Conservation (phyloP, 495 filamentous ascomycete species). For the Penicillium desertorum region DNA sequence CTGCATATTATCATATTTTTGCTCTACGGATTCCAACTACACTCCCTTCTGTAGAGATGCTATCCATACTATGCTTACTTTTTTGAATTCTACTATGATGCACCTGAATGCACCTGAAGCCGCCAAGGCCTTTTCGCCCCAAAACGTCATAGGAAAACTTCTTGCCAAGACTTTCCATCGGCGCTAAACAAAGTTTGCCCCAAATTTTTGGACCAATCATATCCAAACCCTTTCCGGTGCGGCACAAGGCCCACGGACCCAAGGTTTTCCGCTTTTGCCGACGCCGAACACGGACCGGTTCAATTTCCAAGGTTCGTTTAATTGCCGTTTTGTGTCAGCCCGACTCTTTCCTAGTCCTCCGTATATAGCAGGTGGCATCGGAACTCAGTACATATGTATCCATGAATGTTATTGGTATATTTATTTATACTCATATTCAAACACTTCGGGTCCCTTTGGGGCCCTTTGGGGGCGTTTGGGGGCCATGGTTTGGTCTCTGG, state of each 20-base stretch:
- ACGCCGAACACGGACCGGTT: too few species aligned
- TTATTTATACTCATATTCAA: too few species aligned
- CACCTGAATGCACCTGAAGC: neutral
- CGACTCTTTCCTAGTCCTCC: too few species aligned
- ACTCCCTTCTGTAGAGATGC: neutral
- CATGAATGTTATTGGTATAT: too few species aligned
- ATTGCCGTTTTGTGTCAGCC: too few species aligned
- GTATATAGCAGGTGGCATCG: too few species aligned
- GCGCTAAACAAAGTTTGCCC: neutral
- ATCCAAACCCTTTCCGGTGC: neutral
- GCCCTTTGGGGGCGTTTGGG: too few species aligned
- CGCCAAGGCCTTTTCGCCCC: slow-evolving; percentile 15
- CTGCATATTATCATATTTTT: neutral
- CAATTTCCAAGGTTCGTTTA: too few species aligned
- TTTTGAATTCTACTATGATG: neutral
- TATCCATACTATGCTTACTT: slow-evolving; percentile 3
- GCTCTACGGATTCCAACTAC: neutral
- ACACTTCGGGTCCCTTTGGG: too few species aligned
- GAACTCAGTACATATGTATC: neutral
- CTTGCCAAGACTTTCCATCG: slow-evolving; percentile 11
- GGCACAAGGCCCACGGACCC: neutral
- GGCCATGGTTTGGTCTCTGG: neutral
- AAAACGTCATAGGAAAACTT: slow-evolving; percentile 14
- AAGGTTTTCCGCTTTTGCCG: too few species aligned
- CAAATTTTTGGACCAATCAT: slow-evolving; percentile 1